Base-by-base conservation (phyloP, 164 flowering plant genomes). In the Nelumbo lutea region DNA sequence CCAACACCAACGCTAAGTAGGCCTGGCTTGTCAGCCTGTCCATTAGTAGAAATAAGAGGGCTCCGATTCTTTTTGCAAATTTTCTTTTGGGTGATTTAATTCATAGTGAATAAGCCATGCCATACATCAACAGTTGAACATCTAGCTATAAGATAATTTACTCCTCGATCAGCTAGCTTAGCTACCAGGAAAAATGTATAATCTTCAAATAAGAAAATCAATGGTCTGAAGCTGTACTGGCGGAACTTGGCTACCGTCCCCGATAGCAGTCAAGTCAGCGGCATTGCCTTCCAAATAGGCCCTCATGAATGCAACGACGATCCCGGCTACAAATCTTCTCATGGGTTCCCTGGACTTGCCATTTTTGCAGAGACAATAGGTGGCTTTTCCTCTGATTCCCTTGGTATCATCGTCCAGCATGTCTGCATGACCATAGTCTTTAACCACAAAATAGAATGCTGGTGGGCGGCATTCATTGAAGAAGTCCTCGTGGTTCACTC, bases 271-370 rank as follows among this genome's bases (percentile, higher is more conserved):
- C 41, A 86, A 59, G 13, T 78, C 76, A 5, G 70, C 59, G 10
- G n/a, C 39, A 72, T 90, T 82, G 13, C 82, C 90, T 47, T 77
- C 74, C 70, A 94, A 67, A 77, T 85, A 85, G 47, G 84, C 90
- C 64, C 64, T 83, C 83, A 87, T 56, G 69, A 94, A 90, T 0
- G 96, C 96, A 63, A 91, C 88, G 70, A 88, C 58, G 58, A 80
- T 51, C 5, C 98, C 96, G 41, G 87, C 96, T 42, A 84, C 89
- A 73, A 87, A 88, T 56, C 76, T 82, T 76, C 97, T 88, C 98
- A 94, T 91, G 15, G 98, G 97, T 64, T 83, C 84, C 62, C 98
- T 88, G n/a, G 82, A 66, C 69, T 86, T 73, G 6, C 98, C 98
- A 82, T 87, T 94, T 67, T 86, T 88, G 70, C 97, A 91, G 70